phyloP scores from a whole-genome alignment of 352 stramenopile genomes.

The Phytophthora parvispora region DNA sequence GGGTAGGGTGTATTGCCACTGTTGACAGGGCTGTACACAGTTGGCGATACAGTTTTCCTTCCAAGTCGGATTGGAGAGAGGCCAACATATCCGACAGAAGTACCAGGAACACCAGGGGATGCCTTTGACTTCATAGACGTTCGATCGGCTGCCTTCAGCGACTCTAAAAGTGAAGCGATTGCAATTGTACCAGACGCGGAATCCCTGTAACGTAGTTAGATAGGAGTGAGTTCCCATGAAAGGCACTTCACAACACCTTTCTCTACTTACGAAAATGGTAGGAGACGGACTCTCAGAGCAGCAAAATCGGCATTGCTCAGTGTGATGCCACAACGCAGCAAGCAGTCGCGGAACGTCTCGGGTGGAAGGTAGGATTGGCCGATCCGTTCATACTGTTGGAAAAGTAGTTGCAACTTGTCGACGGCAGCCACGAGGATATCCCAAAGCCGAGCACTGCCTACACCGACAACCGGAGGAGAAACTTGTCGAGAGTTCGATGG shows the following conservation, averaged over 20 bases:
- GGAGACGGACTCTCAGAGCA: conserved; percentile 65
- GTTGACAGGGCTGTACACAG: conserved; percentile 27
- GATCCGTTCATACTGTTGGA: conserved; percentile 66
- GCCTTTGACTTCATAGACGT: conserved; percentile 48
- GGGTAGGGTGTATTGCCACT: conserved; percentile 31
- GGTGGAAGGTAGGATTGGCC: conserved; percentile 58
- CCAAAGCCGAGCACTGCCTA: conserved; percentile 68
- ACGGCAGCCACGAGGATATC: conserved; percentile 61
- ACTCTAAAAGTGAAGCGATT: conserved; percentile 52
- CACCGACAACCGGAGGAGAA: conserved; percentile 52
- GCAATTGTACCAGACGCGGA: conserved; percentile 54
- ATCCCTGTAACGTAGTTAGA: conserved; percentile 41
- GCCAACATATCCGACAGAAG: conserved; percentile 36
- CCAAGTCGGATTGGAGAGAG: conserved; percentile 70
- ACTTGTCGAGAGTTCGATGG: conserved; percentile 52
- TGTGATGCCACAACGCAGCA: conserved; percentile 65
- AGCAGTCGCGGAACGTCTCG: conserved; percentile 72
- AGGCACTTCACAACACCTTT: neutral
- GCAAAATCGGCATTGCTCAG: conserved; percentile 81
- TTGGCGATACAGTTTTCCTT: conserved; percentile 58
- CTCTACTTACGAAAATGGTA: conserved; percentile 63
- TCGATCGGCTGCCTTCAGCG: conserved; percentile 60
- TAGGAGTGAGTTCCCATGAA: neutral
- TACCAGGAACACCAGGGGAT: conserved; percentile 28
- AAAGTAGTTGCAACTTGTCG: conserved; percentile 62